These are phyloP conservation scores for Geotrichum klebahnii DNA, from an alignment of 1,139 yeast species.

Conservation along the genomic window DNA sequence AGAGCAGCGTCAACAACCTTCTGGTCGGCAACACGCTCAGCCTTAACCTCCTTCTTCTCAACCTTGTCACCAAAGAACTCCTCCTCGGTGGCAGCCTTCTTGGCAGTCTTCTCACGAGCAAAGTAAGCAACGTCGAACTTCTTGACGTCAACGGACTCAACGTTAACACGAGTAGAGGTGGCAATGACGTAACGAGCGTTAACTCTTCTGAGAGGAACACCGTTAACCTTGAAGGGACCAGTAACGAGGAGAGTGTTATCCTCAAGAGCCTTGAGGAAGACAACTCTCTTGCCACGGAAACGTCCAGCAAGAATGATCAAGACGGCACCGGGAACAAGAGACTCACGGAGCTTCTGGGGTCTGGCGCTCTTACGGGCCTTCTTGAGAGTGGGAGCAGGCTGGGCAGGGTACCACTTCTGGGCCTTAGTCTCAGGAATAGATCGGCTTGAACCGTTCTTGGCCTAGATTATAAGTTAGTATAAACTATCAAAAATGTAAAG, in stretches of 20 bases:
- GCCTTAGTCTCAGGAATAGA: constrained; percentile 46
- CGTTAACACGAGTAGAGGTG: constrained; percentile 87
- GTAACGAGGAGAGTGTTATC: constrained; percentile 97
- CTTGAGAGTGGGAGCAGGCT: constrained; percentile 81
- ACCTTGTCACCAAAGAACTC: constrained; percentile 89
- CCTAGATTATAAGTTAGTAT: constrained; percentile 11
- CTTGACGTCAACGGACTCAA: constrained; percentile 77
- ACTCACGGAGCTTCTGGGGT: constrained; percentile 95
- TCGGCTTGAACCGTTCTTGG: constrained; percentile 22
- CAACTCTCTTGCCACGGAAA: constrained; percentile 99
- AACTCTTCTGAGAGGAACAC: constrained; percentile 99
- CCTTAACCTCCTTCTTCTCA: constrained; percentile 80
- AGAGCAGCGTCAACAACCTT: constrained; percentile 93
- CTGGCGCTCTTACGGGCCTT: constrained; percentile 65
- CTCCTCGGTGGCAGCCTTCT: constrained; percentile 83
- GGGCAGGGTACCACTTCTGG: constrained; percentile 89
- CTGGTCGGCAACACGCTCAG: constrained; percentile 98
- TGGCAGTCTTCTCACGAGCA: constrained; percentile 88
- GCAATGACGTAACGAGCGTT: constrained; percentile 99
- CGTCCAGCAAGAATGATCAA: constrained; percentile 98
- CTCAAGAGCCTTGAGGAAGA: constrained; percentile 94
- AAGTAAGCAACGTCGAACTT: constrained; percentile 95
- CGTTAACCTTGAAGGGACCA: constrained; percentile 99
- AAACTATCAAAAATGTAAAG: neutral
- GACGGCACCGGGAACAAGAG: constrained; percentile 98